Evolutionary conservation across 768 basidiomycete genomes (phyloP), one percentile per base, ranked within the genome.

Genomic region (Cubamyces sp.): DNA sequence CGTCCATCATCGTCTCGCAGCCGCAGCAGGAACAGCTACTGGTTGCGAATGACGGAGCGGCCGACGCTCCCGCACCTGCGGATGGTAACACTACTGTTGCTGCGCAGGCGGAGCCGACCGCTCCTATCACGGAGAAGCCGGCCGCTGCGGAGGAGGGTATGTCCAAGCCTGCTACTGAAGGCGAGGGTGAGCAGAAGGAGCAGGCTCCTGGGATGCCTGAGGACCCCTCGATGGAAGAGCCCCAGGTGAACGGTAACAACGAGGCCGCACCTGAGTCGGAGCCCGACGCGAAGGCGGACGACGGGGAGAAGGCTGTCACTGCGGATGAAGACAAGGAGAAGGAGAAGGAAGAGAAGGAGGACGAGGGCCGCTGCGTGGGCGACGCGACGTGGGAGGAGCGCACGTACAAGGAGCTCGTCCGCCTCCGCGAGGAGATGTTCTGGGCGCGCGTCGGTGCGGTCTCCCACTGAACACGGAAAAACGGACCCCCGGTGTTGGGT

Each of bases 301-400:
- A 42, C 15, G 57, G 37, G 21, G 34, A 21, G n/a, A 8, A 42
- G 26, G 34, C 34, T 11, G 34, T 34, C 34, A 9, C 34, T 34
- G 28, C 26, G 53, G 19, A 50, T 2, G 37, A 14, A 16, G 54
- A 30, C 19, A 21, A 18, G 26, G 53, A 47, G 30, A 45, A 46
- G 16, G 55, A 47, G 25, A 15, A 18, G 19, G 5, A 30, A 19
- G 62, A 54, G 9, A 74, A 74, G 18, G 70, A 64, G 3, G 78
- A 80, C 49, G 66, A 66, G 9, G 78, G 78, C 16, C 74, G 76
- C 28, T 91, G 83, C 61, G 79, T 91, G 26, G 83, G 86, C 15
- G 84, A 90, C 48, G 75, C 81, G 28, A 90, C 87, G 4, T 94
- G 93, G 92, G 92, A 94, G 73, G 92, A 94, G 71, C 81, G 86